These are phyloP conservation scores for Torulaspora quercuum DNA, from an alignment of 805 yeast species.

Conservation along the genomic window DNA sequence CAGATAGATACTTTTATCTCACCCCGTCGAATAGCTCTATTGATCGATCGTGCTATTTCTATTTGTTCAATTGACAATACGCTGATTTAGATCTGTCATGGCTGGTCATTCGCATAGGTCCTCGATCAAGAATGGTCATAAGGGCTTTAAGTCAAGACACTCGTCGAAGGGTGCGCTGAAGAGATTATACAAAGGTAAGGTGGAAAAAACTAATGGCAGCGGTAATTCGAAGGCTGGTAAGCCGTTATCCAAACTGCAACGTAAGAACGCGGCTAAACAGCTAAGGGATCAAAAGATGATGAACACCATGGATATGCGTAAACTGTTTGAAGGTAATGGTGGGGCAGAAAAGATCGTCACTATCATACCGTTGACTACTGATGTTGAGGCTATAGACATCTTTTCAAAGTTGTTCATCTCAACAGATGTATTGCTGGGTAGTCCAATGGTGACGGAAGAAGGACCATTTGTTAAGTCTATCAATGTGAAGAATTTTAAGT, in stretches of 20 bases:
- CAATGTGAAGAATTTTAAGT: conserved; percentile 62
- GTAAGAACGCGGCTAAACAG: conserved; percentile 79
- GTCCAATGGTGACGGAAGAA: conserved; percentile 33
- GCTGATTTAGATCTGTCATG: no score
- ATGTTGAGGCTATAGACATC: conserved; percentile 56
- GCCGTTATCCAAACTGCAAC: conserved; percentile 49
- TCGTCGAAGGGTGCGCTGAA: conserved; percentile 84
- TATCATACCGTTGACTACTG: conserved; percentile 72
- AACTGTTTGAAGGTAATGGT: conserved; percentile 70
- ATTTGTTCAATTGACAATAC: no score
- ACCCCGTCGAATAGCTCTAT: background rate
- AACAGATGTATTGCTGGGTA: conserved; percentile 37
- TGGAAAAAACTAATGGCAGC: conserved; percentile 58
- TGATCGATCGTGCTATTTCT: conserved; percentile 9
- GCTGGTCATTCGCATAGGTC: conserved; percentile 83
- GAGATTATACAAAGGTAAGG: conserved; percentile 78
- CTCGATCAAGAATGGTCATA: conserved; percentile 77
- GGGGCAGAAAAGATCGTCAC: conserved; percentile 86
- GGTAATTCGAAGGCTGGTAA: conserved; percentile 42
- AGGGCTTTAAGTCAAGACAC: conserved; percentile 88
- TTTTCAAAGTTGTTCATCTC: conserved; percentile 48
- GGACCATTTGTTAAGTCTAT: conserved; percentile 51
- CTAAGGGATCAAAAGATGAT: conserved; percentile 66
- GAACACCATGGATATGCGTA: conserved; percentile 55
- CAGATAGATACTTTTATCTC: conserved; percentile 7